A percentile compares a stretch with the other conserved stretches of the same genome.
phyloP scores from a whole-genome alignment of 169 alveolate species.

The Eimeria sp. region DNA sequence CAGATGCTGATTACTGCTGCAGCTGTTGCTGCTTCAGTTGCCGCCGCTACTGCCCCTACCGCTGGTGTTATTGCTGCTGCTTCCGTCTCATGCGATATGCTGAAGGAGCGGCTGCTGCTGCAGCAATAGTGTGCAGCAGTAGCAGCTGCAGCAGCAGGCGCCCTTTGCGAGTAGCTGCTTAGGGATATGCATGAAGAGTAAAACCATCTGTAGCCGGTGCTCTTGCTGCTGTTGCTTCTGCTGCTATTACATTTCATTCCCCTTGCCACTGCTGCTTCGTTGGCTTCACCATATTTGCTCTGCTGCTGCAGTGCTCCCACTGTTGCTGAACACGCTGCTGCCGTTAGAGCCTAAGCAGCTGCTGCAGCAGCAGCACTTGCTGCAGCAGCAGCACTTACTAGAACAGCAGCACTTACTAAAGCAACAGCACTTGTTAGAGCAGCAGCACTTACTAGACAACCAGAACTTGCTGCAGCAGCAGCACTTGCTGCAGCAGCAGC shows the following conservation, averaged over 20 bases:
- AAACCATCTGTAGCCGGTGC: not conserved
- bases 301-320: not conserved
- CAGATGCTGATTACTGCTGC: not conserved
- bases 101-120: too few relatives aligned
- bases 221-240: not conserved
- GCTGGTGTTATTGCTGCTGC: too few relatives aligned
- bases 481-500: slow-evolving; percentile 26
- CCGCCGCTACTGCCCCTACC: too few relatives aligned
- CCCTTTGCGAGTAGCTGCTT: not conserved
- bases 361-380: not conserved
- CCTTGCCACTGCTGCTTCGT: not conserved
- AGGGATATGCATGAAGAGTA: not conserved
- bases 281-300: not conserved
- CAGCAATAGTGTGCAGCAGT: too few relatives aligned
- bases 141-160: not conserved
- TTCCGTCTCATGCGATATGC: too few relatives aligned
- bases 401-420: not conserved
- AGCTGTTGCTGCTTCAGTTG: not conserved
- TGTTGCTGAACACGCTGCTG: slow-evolving; percentile 4
- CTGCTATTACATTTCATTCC: not conserved
- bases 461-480: not conserved
- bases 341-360: not conserved
- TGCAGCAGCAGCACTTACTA: not conserved
- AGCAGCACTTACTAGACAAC: not conserved
- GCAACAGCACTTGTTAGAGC: not conserved